Evolutionary conservation across 1,284 basidiomycete species (phyloP).

Genomic region (Irpex rosettiformis): DNA sequence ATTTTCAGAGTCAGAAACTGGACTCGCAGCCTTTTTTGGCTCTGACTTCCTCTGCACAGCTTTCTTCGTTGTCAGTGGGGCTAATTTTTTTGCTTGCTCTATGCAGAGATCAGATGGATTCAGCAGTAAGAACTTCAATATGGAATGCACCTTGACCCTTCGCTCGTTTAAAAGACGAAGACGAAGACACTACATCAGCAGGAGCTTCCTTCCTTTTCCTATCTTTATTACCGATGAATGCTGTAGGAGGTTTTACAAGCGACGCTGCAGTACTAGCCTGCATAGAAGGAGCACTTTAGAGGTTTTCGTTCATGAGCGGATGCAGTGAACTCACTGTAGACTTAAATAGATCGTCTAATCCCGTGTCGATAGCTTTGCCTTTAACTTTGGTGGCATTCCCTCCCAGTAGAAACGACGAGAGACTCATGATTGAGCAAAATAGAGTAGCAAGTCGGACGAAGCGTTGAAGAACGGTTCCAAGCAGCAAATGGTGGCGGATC

Average conservation of each 20-base stretch:
- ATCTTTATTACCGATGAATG: not conserved
- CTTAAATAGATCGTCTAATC: conserved; percentile 31
- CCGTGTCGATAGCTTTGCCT: conserved; percentile 28
- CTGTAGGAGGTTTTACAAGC: conserved; percentile 9
- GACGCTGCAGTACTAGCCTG: no score
- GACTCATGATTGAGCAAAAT: conserved; percentile 24
- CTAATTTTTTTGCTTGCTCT: not conserved
- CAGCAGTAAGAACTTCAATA: not conserved
- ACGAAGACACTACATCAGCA: conserved; percentile 5
- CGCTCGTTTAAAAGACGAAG: not conserved
- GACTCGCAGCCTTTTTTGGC: conserved; percentile 8
- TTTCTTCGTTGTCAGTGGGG: not conserved
- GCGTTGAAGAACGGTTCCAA: not conserved
- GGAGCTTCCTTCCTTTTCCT: conserved; percentile 25
- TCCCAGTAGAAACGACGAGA: conserved; percentile 31
- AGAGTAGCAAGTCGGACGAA: not conserved
- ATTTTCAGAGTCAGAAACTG: conserved; percentile 11
- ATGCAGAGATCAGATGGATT: no score
- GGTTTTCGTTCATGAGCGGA: not conserved
- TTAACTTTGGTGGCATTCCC: conserved; percentile 18
- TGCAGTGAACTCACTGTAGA: conserved; percentile 21
- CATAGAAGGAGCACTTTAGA: no score
- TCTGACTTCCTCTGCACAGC: conserved; percentile 11
- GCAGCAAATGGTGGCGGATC: not conserved
- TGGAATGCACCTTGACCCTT: not conserved